Evolutionary conservation across 176 grass and related monocot species (phyloP).

Genomic region (Hordeum marinum): DNA sequence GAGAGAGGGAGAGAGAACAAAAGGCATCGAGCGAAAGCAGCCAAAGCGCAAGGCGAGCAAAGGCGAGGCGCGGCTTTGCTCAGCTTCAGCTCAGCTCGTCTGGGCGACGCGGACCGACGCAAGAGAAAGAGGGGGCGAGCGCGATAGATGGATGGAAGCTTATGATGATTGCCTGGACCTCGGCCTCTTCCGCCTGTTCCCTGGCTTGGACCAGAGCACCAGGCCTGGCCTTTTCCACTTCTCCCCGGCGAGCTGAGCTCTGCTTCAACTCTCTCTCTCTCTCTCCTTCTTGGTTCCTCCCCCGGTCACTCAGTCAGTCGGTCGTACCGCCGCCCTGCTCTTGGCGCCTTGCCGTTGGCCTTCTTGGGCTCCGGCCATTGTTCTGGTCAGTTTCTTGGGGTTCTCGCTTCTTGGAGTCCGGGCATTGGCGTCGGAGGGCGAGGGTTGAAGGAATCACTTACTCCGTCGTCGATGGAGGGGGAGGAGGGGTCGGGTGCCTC

Average conservation of each 20-base stretch:
- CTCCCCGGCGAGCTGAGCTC: neutral
- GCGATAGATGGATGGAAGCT: neutral
- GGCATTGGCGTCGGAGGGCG: neutral
- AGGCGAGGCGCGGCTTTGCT: neutral
- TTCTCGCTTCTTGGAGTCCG: neutral
- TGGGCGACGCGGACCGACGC: neutral
- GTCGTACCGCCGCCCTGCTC: neutral
- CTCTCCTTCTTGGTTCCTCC: conserved; percentile 7
- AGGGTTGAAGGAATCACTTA: neutral
- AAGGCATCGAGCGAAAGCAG: neutral
- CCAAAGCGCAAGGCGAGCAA: neutral
- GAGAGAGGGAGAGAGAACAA: neutral
- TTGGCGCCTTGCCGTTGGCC: neutral
- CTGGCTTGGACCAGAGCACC: conserved; percentile 1
- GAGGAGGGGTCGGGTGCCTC: conserved; percentile 15
- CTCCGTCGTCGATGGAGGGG: conserved; percentile 36
- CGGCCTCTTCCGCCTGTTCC: conserved; percentile 13
- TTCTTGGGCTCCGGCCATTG: neutral
- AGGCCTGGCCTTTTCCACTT: conserved; percentile 18
- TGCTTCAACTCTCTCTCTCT: neutral
- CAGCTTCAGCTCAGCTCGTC: neutral
- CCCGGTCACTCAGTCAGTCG: neutral
- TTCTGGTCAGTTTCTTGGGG: neutral
- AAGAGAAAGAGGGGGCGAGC: neutral
- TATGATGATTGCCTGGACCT: conserved; percentile 33